Base-by-base conservation (phyloP, 768 basidiomycete species). In the Pholiota conissans region DNA sequence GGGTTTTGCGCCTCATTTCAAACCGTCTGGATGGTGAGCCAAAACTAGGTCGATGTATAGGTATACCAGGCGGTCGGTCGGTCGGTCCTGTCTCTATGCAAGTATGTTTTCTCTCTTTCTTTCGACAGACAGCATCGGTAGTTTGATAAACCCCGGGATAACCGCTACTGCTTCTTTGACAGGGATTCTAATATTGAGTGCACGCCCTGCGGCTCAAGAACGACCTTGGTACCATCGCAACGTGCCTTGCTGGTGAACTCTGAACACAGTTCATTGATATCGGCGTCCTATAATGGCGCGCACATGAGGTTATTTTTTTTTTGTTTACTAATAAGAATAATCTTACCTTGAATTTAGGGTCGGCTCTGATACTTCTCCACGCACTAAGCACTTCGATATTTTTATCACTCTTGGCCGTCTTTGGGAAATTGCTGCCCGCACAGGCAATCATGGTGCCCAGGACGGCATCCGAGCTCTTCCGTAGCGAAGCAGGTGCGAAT, bases 141-240 rank as follows among this genome's bases (percentile, higher is more conserved):
- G 40, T 28, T 13, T 28, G 9, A 39, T 48, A 30, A 18, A 28
- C 28, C 30, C n/a, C 29, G 30, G 20, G 49, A n/a, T 50, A 39
- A 32, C 24, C 27, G 61, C 59, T 60, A 63, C 60, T 68, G 66
- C 52, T 69, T 70, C 60, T 67, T 69, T 20, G 71, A 50, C 14
- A 83, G 65, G 55, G 70, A 73, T 63, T 81, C 76, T 52, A 83
- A 64, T 64, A 83, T 83, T 59, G 72, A 71, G 61, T 72, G 67
- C 54, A 83, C 80, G 32, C 79, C 79, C 61, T 76, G 72, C 22
- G 82, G 83, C 64, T 84, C 89, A 48, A 93, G 71, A 18, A 93
- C 91, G 35, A 92, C 88, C 74, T 90, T 91, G 26, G 84, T 85
- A 34, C 92, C 92, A 59, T 93, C 91, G 65, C 92, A 94, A 45